Base-by-base conservation (phyloP, 108 stramenopile species). In the Chaetoceros tenuissimus region DNA sequence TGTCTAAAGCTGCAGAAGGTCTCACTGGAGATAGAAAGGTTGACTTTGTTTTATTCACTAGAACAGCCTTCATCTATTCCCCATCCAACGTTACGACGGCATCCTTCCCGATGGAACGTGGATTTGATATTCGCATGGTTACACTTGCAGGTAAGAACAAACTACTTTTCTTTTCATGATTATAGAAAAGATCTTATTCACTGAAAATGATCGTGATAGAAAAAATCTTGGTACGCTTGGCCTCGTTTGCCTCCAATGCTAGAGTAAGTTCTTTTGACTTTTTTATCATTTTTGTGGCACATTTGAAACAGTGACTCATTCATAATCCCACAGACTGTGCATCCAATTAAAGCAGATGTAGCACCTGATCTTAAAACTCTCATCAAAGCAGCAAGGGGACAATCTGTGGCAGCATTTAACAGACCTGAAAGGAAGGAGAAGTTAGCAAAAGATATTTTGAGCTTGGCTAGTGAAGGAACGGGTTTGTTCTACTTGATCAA, bases 71-170 rank as follows among this genome's bases (percentile, higher is more conserved):
- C 27, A 45, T 57, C 2, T 62, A 24, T 25, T 43, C 54, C 1
- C 48, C 61, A 2, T 31, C 61, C 1, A 52, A 46, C 0, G 53
- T 24, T 20, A 43, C 61, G 18, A 62, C 67, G 1, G 24, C 51
- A 30, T 58, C 58, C 50, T 70, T 70, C 31, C 21, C 28, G n/a
- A 51, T 58, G 10, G 63, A 58, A 30, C 62, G 63, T 27, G 69
- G 69, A 23, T 70, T 70, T 43, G 19, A 52, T 19, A 64, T 70
- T 30, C 50, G 56, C 7, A 49, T 49, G 48, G 7, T n/a, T 7
- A 49, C 48, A 7, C 18, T 49, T 40, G 34, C 34, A 40, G 34
- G n/a, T n/a, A n/a, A n/a, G n/a, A n/a, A n/a, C n/a, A n/a, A n/a
- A n/a, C n/a, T n/a, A n/a, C n/a, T n/a, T n/a, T n/a, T n/a, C n/a